Base-by-base conservation (phyloP, 148 eudicot genomes). In the Diospyros lotus region DNA sequence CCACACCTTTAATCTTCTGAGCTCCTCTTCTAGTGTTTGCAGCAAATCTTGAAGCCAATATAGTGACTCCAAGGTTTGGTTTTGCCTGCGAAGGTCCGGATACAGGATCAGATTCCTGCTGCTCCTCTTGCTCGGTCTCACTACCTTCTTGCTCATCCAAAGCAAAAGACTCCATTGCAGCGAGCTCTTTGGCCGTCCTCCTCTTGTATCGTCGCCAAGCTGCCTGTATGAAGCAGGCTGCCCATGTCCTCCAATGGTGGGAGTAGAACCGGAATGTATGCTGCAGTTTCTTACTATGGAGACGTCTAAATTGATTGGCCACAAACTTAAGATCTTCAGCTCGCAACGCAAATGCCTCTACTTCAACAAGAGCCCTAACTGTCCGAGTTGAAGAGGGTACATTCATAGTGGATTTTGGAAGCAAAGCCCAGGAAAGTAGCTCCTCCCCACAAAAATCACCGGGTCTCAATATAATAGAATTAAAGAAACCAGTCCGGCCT, bases 391-490 rank as follows among this genome's bases (percentile, higher is more conserved):
- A 92, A 70, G 94, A 88, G 4, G 97, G 97, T 46, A 92, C 73
- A 79, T 88, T 90, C 58, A 77, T 72, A 12, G 94, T 78, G 42
- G 97, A 77, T 68, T 87, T 92, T 41, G 90, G 97, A 68, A 87
- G 92, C 78, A 92, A 76, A 43, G 97, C 97, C 97, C 97, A 92
- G 9, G 82, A 87, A 0, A 92, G 92, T 9, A 92, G 83, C 72
- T 92, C 97, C 81, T 92, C 97, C 1, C 97, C 97, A 73, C 97
- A 92, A 71, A 92, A 92, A 66, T 92, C 94, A n/a, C 97, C 97
- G 3, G 94, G 92, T 54, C 86, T 81, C 60, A 92, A 73, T 60
- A 80, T 81, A 44, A 87, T 90, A 2, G 91, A 82, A 68, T 92
- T 90, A 77, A 92, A 92, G 81, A 92, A 92, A 4, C 97, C 97